phyloP scores from a whole-genome alignment of 352 stramenopile species.

The Pythium myriotylum region DNA sequence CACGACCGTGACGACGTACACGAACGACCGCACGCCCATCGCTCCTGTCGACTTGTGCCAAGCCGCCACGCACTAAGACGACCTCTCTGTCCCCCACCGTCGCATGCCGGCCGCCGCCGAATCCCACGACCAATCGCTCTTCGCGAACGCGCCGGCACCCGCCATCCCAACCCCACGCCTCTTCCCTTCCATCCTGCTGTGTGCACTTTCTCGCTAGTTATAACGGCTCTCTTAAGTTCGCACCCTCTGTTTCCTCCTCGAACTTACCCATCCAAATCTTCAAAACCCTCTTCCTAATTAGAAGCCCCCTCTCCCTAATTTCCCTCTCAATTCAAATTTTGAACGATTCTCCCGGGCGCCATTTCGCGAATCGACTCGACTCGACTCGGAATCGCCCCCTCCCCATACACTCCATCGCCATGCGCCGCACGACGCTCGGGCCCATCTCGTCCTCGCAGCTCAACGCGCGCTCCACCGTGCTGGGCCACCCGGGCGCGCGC shows the following conservation, averaged over 20 bases:
- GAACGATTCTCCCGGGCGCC: background rate
- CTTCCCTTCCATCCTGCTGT: too few species aligned
- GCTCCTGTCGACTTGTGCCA: too few species aligned
- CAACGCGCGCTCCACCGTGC: constrained; percentile 53
- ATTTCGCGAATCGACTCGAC: background rate
- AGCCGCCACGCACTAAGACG: too few species aligned
- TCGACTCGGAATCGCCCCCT: background rate
- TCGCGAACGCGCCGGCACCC: too few species aligned
- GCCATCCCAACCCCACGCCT: too few species aligned
- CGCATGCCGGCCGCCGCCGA: too few species aligned
- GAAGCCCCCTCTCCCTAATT: background rate
- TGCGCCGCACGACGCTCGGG: constrained; percentile 86
- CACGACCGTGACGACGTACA: background rate
- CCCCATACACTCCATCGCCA: constrained; percentile 16
- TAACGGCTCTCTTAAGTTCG: too few species aligned
- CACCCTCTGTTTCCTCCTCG: too few species aligned
- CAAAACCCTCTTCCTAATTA: constrained; percentile 8
- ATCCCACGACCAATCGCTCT: too few species aligned
- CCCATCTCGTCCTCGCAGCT: constrained; percentile 86
- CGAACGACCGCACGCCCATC: too few species aligned
- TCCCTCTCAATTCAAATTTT: background rate
- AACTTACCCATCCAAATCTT: too few species aligned
- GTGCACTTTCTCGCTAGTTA: too few species aligned
- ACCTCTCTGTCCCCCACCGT: background rate
- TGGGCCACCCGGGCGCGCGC: constrained; percentile 35